These are phyloP conservation scores for Pichia cephalocereana DNA, from an alignment of 805 yeast genomes.

Conservation along the genomic window DNA sequence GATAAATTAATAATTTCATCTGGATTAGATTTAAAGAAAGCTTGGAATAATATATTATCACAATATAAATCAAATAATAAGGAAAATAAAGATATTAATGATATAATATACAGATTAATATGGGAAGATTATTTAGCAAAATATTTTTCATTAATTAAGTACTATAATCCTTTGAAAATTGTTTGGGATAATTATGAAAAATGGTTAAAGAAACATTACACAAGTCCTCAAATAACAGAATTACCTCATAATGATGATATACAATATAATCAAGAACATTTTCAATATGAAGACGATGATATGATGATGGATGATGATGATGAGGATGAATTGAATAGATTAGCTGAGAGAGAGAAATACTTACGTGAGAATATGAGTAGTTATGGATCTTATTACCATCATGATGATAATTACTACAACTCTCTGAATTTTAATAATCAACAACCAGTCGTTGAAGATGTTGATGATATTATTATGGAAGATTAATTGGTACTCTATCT, in stretches of 20 bases:
- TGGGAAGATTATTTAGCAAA: conserved; percentile 13
- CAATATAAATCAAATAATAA: conserved; percentile 4
- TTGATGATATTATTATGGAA: conserved; percentile 7
- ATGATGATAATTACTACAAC: conserved; percentile 5
- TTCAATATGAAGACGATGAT: conserved; percentile 1
- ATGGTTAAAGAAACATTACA: conserved; percentile 5
- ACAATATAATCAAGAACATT: neutral
- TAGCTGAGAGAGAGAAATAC: neutral
- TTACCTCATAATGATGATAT: neutral
- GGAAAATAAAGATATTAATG: conserved; percentile 1
- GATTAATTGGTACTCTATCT: conserved; percentile 2
- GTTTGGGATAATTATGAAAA: conserved; percentile 9
- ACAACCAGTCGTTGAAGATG: neutral
- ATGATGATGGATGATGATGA: conserved; percentile 3
- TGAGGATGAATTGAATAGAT: neutral
- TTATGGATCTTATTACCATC: conserved; percentile 11
- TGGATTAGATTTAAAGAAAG: conserved; percentile 7
- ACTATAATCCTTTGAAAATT: conserved; percentile 11
- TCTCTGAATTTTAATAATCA: neutral
- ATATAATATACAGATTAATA: conserved; percentile 6
- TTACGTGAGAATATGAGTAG: conserved; percentile 9
- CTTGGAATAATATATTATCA: conserved; percentile 8
- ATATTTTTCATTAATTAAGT: conserved; percentile 12
- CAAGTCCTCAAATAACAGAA: conserved; percentile 1
- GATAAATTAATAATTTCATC: conserved; percentile 11